Evolutionary conservation across 441 rosid species (phyloP).

Genomic region (Pelargonium fulgidum): DNA sequence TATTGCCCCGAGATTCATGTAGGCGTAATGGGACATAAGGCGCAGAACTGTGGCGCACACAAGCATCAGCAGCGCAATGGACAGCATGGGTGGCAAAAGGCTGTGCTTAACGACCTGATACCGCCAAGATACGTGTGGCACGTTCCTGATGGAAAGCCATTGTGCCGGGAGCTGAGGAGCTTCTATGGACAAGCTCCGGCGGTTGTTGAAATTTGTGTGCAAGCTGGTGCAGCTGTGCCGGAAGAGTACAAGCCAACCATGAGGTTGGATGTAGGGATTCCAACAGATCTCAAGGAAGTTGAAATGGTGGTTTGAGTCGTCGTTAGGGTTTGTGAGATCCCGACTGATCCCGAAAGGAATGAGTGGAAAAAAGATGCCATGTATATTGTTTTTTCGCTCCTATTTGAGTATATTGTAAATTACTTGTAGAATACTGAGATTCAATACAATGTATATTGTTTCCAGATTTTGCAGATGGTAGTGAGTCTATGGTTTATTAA

Average conservation of each 20-base stretch:
- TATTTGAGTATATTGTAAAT: conserved; percentile 3
- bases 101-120: conserved; percentile 75
- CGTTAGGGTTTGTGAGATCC: no score
- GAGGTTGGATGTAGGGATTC: conserved; percentile 89
- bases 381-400: background rate
- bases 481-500: no score
- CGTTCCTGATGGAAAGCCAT: conserved; percentile 39
- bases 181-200: conserved; percentile 91
- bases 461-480: no score
- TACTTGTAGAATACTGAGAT: conserved; percentile 1
- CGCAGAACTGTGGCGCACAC: conserved; percentile 87
- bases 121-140: conserved; percentile 95
- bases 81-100: conserved; percentile 93
- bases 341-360: no score
- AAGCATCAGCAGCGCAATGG: conserved; percentile 96
- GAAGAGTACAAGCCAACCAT: conserved; percentile 78
- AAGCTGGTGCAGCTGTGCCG: conserved; percentile 69
- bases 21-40: conserved; percentile 82
- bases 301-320: conserved; percentile 79
- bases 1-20: conserved; percentile 90
- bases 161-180: conserved; percentile 45
- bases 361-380: no score
- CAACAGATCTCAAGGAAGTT: conserved; percentile 56
- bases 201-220: conserved; percentile 77
- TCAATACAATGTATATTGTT: background rate